Base-by-base conservation (phyloP, 805 yeast species). In the Candida oleophila region DNA sequence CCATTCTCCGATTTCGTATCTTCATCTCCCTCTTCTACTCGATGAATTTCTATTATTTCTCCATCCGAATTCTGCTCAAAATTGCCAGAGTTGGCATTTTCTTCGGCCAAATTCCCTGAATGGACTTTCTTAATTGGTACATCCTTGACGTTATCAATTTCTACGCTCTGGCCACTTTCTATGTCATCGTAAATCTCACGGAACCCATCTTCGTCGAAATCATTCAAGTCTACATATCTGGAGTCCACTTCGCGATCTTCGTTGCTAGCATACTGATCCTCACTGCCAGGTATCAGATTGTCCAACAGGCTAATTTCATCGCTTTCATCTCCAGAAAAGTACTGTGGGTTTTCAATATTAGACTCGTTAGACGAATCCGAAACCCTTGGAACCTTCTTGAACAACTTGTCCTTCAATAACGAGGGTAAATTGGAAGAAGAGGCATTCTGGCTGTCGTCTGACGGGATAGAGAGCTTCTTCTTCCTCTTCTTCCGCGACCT, bases 151-250 rank as follows among this genome's bases (percentile, higher is more conserved):
- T 21, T 41, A 8, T n/a, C 20, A 3, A 22, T 19, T 25, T 39
- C 42, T 7, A 22, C 41, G 32, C 33, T 22, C 8, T 38, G 19
- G 21, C 22, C 21, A 32, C 19, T n/a, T 22, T 38, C 33, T 4
- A 22, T 7, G 8, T 40, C 35, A 2, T 37, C 43, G 7, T 22
- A 21, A 18, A 48, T 47, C 36, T 44, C 39, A 14, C 22, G 32
- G 12, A 46, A 47, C 28, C 39, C 49, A 21, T 45, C n/a, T 19
- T 53, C 52, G 18, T 44, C 38, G 25, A 43, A 49, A 19, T 44
- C 49, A 7, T 42, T 18, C 12, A 33, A n/a, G 16, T 38, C 18
- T 5, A 21, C 42, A 25, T 25, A 25, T 11, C 9, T 11, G 11
- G 9, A 7, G 30, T 25, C 30, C 11, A 7, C 9, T 25, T 25